phyloP scores from a whole-genome alignment of 306 rosid genomes.

The Styphnolobium japonicum region DNA sequence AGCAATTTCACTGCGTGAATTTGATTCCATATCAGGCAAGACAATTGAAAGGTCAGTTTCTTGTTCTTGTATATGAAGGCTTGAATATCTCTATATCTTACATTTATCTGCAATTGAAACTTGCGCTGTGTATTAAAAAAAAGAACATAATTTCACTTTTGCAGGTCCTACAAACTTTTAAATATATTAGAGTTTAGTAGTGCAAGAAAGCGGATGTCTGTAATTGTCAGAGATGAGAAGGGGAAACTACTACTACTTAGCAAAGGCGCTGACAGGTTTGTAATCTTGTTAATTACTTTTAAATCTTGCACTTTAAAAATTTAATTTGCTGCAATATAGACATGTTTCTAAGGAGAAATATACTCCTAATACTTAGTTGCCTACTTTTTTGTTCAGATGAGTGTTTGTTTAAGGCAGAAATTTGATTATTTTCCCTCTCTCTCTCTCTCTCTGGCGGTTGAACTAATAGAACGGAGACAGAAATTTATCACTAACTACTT shows the following conservation, averaged over 20 bases:
- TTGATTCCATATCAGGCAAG: conserved; percentile 47
- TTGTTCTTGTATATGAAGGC: not conserved
- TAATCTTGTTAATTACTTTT: conserved; percentile 23
- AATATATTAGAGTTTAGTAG: conserved; percentile 79
- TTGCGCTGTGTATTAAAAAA: not conserved
- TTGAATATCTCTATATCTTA: not conserved
- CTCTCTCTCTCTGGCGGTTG: not conserved
- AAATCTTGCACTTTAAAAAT: not conserved
- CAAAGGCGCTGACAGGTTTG: conserved; percentile 96
- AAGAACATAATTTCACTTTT: not conserved
- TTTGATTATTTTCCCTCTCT: not conserved
- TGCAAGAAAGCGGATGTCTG: conserved; percentile 91
- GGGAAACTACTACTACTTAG: conserved; percentile 68
- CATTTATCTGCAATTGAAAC: not conserved
- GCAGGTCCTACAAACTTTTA: conserved; percentile 66
- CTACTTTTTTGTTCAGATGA: not conserved
- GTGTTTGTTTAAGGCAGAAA: not conserved
- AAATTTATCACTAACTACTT: not conserved
- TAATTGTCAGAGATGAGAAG: conserved; percentile 58
- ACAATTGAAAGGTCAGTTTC: conserved; percentile 51
- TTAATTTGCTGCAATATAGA: not conserved
- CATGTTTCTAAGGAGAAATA: not conserved
- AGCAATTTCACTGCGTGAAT: conserved; percentile 59
- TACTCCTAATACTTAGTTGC: not conserved
- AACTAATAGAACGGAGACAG: not conserved